These are phyloP conservation scores for Fusarium avenaceum DNA, from an alignment of 2,329 filamentous ascomycete genomes.

Conservation along the genomic window DNA sequence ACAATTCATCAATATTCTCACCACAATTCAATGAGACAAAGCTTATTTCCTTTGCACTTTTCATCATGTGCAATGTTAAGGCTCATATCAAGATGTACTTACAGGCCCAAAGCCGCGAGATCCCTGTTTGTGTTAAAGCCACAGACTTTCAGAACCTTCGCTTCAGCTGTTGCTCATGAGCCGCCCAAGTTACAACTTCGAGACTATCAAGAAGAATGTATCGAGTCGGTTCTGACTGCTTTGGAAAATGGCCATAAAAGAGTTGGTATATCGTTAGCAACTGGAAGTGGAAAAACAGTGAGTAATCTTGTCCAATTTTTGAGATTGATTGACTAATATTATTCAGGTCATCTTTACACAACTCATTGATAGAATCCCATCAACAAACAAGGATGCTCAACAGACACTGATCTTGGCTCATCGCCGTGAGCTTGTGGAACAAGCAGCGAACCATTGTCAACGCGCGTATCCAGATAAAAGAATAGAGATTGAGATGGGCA, in stretches of 20 bases:
- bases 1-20: constrained; percentile 11
- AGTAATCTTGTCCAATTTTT: constrained; percentile 39
- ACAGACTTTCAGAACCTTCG: constrained; percentile 41
- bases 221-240: constrained; percentile 81
- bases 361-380: constrained; percentile 81
- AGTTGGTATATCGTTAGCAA: constrained; percentile 87
- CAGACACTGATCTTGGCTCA: constrained; percentile 94
- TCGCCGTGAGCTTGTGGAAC: constrained; percentile 91
- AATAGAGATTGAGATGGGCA: constrained; percentile 94
- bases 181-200: constrained; percentile 71
- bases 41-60: constrained; percentile 20
- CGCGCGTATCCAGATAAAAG: constrained; percentile 82
- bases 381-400: constrained; percentile 64
- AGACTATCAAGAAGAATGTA: constrained; percentile 92
- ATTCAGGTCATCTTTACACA: constrained; percentile 90
- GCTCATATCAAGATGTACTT: constrained; percentile 48
- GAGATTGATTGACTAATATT: constrained; percentile 2
- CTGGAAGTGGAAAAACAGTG: constrained; percentile 90
- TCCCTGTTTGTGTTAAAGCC: constrained; percentile 17
- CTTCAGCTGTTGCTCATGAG: constrained; percentile 38
- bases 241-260: constrained; percentile 80
- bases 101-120: constrained; percentile 36
- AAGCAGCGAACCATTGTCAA: constrained; percentile 88
- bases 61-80: constrained; percentile 57
- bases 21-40: constrained; percentile 19